Evolutionary conservation across 2,329 filamentous ascomycete species (phyloP).

Genomic region (Parasarocladium wereldwijsianum): DNA sequence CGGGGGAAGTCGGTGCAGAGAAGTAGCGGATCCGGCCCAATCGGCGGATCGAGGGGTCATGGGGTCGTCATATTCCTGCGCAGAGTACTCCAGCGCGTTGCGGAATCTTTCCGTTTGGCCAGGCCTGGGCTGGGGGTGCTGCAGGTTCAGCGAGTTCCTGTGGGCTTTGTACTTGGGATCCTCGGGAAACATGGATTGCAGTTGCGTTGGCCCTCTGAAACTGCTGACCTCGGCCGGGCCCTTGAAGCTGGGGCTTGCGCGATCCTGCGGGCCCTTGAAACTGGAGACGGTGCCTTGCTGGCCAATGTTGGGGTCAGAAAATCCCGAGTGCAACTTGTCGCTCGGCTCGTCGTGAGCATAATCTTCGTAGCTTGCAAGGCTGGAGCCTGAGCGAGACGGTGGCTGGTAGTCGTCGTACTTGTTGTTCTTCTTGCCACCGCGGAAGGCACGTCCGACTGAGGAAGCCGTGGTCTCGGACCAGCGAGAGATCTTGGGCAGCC

Average conservation of each 20-base stretch:
- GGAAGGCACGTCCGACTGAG: constrained; percentile 66
- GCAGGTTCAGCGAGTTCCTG: constrained; percentile 64
- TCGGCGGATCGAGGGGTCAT: constrained; percentile 46
- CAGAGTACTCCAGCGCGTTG: constrained; percentile 58
- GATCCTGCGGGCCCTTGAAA: constrained; percentile 25
- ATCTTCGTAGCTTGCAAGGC: constrained; percentile 51
- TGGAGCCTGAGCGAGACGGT: constrained; percentile 65
- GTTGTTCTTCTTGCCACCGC: constrained; percentile 47
- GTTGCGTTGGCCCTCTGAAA: constrained; percentile 1
- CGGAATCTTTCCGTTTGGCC: constrained; percentile 63
- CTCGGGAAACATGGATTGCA: constrained; percentile 18
- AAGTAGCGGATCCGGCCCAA: constrained; percentile 47
- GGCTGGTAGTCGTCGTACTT: constrained; percentile 43
- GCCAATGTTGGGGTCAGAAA: constrained; percentile 35
- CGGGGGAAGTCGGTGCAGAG: constrained; percentile 35
- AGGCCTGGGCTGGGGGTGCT: constrained; percentile 64
- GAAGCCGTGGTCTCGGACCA: constrained; percentile 97
- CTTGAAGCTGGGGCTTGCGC: constrained; percentile 22
- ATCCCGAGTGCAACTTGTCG: constrained; percentile 45
- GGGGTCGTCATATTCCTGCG: constrained; percentile 49
- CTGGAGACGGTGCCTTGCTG: constrained; percentile 10
- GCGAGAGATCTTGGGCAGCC: constrained; percentile 84
- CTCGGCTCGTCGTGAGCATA: constrained; percentile 40
- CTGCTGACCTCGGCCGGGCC: constrained; percentile 13
- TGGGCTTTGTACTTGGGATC: constrained; percentile 74